phyloP scores from a whole-genome alignment of 306 rosid species.

The Cicer judaicum region DNA sequence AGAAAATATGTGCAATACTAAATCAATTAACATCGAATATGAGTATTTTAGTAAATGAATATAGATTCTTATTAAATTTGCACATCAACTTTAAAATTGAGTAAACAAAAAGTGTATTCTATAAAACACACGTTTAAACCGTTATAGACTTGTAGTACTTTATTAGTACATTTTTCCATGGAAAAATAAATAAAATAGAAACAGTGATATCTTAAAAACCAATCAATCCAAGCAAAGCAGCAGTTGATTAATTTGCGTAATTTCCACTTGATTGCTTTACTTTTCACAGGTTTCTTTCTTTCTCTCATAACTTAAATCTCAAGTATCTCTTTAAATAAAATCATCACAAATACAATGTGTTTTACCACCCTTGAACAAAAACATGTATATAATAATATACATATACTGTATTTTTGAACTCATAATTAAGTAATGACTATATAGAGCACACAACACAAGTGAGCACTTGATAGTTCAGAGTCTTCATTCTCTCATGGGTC shows the following conservation, averaged over 20 bases:
- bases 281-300: constrained; percentile 44
- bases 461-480: constrained; percentile 10
- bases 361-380: constrained; percentile 35
- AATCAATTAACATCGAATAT: too few species aligned
- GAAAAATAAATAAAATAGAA: too few species aligned
- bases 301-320: constrained; percentile 68
- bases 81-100: too few species aligned
- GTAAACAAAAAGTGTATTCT: too few species aligned
- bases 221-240: constrained; percentile 63
- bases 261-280: constrained; percentile 88
- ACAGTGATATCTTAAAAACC: constrained; percentile 24
- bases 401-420: neutral
- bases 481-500: constrained; percentile 63
- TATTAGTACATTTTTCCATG: too few species aligned
- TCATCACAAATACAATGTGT: constrained; percentile 46
- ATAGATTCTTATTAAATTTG: too few species aligned
- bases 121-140: neutral
- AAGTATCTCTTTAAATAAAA: constrained; percentile 66
- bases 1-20: too few species aligned
- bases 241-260: constrained; percentile 75
- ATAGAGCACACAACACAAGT: neutral
- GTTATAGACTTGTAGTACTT: neutral
- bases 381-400: neutral
- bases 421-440: constrained; percentile 22
- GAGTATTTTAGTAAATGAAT: too few species aligned